Percentiles rank a stretch among this genome's conserved stretches.
Evolutionary conservation across 768 basidiomycete species (phyloP).

Genomic region (Hericium coralloides): DNA sequence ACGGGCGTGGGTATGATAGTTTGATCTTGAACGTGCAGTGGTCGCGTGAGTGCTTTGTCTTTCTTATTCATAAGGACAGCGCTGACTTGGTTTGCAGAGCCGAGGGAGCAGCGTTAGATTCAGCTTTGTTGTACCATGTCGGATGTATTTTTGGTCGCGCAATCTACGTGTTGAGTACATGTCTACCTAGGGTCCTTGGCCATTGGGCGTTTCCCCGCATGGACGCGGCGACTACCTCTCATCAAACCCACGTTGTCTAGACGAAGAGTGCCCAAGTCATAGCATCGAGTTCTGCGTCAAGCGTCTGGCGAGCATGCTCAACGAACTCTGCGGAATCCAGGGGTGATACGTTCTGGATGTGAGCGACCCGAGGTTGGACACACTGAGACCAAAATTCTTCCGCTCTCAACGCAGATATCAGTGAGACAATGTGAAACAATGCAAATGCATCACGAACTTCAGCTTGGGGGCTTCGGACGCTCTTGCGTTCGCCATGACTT

Average conservation of each 20-base stretch:
- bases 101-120: conserved; percentile 25
- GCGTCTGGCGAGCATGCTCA: not conserved
- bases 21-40: conserved; percentile 67
- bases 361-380: not conserved
- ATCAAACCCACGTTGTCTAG: too few relatives aligned
- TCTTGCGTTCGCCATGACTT: too few relatives aligned
- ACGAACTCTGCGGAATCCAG: not conserved
- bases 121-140: not conserved
- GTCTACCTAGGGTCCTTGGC: too few relatives aligned
- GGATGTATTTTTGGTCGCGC: not conserved
- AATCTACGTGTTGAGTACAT: not conserved
- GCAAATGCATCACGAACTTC: too few relatives aligned
- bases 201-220: too few relatives aligned
- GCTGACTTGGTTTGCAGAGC: conserved; percentile 20
- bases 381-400: not conserved
- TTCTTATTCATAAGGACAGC: not conserved
- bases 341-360: not conserved
- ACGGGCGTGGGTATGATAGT: conserved; percentile 90
- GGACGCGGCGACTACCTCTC: too few relatives aligned
- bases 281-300: not conserved
- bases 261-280: too few relatives aligned
- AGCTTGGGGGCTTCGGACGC: too few relatives aligned
- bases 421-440: too few relatives aligned
- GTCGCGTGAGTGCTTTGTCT: conserved; percentile 40
- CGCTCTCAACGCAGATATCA: not conserved